Evolutionary conservation across 2,329 filamentous ascomycete species (phyloP), one percentile per base, ranked within the genome.

Genomic region (Dactylellina sp.): DNA sequence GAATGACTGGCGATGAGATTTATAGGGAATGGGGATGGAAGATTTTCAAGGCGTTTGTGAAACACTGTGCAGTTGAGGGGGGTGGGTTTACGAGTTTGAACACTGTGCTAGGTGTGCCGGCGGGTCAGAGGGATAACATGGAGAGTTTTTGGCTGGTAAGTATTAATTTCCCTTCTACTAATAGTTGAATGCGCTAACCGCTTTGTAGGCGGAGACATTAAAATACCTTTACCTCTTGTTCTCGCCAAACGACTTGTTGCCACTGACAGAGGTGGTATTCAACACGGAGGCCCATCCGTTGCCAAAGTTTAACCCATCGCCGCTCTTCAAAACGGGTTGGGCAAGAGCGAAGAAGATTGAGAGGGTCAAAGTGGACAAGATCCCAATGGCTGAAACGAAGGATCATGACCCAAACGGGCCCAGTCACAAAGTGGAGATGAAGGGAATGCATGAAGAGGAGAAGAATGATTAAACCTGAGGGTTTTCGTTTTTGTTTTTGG

Each of bases 21-120:
- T 99, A 99, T 82, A 88, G 95, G 24, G 89, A 97, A 79, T 98
- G 94, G 94, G 95, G 95, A 12, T 99, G 95, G 95, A 90, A 97
- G 78, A 98, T 99, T 89, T 99, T 99, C 83, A 89, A 92, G 80
- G 89, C 90, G 0, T 99, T 99, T 80, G 85, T 94, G 81, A 89
- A 92, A 79, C 86, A 97, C 81, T 96, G 92, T 0, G 88, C 90
- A 5, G 90, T 97, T 1, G 89, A 93, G 40, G 88, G 68, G 1
- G 66, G 60, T 5, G 93, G 93, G 0, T 98, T 96, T 80, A 92
- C 91, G 0, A 93, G 90, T 76, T 84, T 98, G 75, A 85, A 85
- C 16, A 88, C 96, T 79, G 93, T 93, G 24, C 89, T 89, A 76
- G 82, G 82, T 3, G 82, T 95, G 7, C 93, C 93, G 18, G 88